phyloP scores from a whole-genome alignment of 176 grass and related monocot genomes.

The Oryza glumipatula region DNA sequence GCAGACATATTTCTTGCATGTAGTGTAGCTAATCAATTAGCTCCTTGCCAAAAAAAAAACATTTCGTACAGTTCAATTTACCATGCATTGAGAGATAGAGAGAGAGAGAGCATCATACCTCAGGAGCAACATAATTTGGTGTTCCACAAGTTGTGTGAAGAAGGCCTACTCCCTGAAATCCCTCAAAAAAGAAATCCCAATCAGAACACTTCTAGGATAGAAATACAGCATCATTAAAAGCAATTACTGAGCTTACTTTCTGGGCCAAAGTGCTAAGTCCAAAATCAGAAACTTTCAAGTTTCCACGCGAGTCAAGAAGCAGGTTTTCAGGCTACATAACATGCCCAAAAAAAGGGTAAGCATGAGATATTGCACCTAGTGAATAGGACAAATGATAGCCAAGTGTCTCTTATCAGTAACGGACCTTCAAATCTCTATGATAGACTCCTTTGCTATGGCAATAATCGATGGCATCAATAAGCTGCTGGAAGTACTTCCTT shows the following conservation, averaged over 20 bases:
- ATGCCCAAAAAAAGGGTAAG: constrained; percentile 30
- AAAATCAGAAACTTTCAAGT: constrained; percentile 97
- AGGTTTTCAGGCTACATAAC: constrained; percentile 90
- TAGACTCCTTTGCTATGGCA: constrained; percentile 92
- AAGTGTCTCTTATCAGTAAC: constrained; percentile 19
- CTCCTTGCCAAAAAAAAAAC: background rate
- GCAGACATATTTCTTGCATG: background rate
- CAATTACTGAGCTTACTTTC: constrained; percentile 59
- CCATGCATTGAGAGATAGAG: background rate
- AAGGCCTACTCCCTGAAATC: constrained; percentile 68
- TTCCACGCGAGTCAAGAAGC: constrained; percentile 78
- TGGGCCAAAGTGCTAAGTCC: constrained; percentile 85
- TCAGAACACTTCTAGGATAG: constrained; percentile 24
- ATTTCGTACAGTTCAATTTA: constrained; percentile 5
- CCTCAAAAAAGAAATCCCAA: constrained; percentile 21
- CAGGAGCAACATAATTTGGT: constrained; percentile 97
- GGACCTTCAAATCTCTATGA: constrained; percentile 97
- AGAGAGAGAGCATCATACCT: constrained; percentile 54
- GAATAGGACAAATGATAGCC: background rate
- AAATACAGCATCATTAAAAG: constrained; percentile 22
- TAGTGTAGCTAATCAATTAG: background rate
- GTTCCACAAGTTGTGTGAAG: constrained; percentile 94
- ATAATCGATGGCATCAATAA: constrained; percentile 90
- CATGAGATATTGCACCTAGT: constrained; percentile 12
- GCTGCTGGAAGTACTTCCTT: constrained; percentile 88